Percentiles rank a stretch among this genome's conserved stretches.
Evolutionary conservation across 495 filamentous ascomycete species (phyloP).

Genomic region (Penicillium bovifimosum): DNA sequence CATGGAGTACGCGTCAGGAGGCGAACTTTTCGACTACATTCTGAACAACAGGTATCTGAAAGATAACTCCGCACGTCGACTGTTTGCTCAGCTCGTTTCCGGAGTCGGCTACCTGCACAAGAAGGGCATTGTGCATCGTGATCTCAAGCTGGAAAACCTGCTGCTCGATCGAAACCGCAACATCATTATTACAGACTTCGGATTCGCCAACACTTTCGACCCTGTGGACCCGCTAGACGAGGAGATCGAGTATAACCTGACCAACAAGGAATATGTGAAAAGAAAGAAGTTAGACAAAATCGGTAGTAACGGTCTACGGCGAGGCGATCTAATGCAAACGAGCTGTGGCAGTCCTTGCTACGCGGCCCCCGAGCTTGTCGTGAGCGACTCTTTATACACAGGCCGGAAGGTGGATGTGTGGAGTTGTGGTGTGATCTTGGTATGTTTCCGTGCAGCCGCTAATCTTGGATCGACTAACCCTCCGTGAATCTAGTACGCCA

Average conservation of each 20-base stretch:
- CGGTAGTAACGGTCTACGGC: slow-evolving; percentile 78
- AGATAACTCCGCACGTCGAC: slow-evolving; percentile 78
- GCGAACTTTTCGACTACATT: slow-evolving; percentile 98
- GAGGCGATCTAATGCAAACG: slow-evolving; percentile 57
- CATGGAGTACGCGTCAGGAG: slow-evolving; percentile 94
- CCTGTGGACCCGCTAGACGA: slow-evolving; percentile 80
- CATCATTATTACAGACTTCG: slow-evolving; percentile 99
- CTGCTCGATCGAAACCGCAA: slow-evolving; percentile 94
- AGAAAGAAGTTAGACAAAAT: slow-evolving; percentile 68
- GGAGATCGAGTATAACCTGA: slow-evolving; percentile 82
- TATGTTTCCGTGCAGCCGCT: slow-evolving; percentile 47
- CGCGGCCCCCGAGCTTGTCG: slow-evolving; percentile 93
- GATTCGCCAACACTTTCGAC: slow-evolving; percentile 97
- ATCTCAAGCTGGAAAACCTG: slow-evolving; percentile 95
- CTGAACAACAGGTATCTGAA: slow-evolving; percentile 94
- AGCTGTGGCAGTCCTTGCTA: slow-evolving; percentile 71
- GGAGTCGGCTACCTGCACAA: slow-evolving; percentile 98
- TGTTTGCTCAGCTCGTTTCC: slow-evolving; percentile 95
- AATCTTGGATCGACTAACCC: not conserved
- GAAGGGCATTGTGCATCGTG: slow-evolving; percentile 97
- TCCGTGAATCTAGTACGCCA: slow-evolving; percentile 69
- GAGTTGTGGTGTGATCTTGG: slow-evolving; percentile 98
- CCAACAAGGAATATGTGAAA: slow-evolving; percentile 80
- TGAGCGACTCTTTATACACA: slow-evolving; percentile 95
- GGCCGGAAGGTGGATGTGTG: slow-evolving; percentile 97